phyloP scores from a whole-genome alignment of 139 green algal genomes.

The Micromonas pusilla region DNA sequence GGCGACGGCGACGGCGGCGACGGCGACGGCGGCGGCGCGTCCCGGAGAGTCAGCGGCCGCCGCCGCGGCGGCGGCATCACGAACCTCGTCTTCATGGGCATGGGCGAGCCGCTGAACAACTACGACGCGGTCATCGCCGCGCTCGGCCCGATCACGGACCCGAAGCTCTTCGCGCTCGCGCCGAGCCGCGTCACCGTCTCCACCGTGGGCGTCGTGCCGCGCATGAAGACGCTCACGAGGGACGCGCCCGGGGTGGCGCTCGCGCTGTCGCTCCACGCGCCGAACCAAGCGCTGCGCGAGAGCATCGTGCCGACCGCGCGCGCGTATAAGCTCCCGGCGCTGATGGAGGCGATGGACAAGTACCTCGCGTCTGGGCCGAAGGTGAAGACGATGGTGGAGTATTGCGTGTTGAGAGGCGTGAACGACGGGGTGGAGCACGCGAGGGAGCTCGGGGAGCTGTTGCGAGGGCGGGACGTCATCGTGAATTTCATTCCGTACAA shows the following conservation, averaged over 20 bases:
- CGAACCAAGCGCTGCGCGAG: slow-evolving; percentile 70
- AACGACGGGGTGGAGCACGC: slow-evolving; percentile 74
- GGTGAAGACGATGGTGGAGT: slow-evolving; percentile 73
- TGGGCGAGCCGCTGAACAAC: slow-evolving; percentile 97
- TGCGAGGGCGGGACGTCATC: slow-evolving; percentile 31
- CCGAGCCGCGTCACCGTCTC: slow-evolving; percentile 75
- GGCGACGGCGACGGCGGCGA: slow-evolving; percentile 24
- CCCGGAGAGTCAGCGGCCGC: no score
- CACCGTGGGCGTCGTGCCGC: slow-evolving; percentile 57
- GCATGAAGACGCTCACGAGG: slow-evolving; percentile 54
- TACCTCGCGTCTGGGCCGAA: slow-evolving; percentile 45
- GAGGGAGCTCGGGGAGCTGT: slow-evolving; percentile 48
- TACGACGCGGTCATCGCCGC: slow-evolving; percentile 73
- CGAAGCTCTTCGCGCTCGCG: slow-evolving; percentile 60
- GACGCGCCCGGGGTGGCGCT: slow-evolving; percentile 82
- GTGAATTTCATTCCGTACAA: slow-evolving; percentile 94
- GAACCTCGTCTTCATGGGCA: slow-evolving; percentile 97
- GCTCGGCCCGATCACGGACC: slow-evolving; percentile 62
- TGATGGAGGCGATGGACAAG: slow-evolving; percentile 71
- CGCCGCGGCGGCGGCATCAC: no score
- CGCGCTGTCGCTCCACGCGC: slow-evolving; percentile 87
- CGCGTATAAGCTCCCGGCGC: slow-evolving; percentile 70
- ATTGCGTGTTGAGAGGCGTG: slow-evolving; percentile 81
- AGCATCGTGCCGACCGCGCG: slow-evolving; percentile 80
- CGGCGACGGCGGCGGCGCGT: no score